Evolutionary conservation across 345 rosid genomes (phyloP).

Genomic region (Lumnitzera littorea): DNA sequence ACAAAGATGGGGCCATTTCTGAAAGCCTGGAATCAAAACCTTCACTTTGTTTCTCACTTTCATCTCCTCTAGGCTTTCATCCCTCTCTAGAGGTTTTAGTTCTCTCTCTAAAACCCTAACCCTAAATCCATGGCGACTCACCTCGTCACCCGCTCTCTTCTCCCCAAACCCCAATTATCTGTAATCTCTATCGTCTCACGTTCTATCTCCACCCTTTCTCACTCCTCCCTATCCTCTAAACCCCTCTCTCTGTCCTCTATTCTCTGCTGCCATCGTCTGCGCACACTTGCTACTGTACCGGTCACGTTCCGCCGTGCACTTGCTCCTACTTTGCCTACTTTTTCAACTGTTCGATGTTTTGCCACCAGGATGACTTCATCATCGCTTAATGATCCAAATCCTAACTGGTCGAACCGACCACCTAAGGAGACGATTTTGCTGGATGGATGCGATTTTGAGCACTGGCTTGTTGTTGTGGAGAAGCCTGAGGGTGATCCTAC

Average conservation of each 20-base stretch:
- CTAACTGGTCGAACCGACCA: conserved; percentile 91
- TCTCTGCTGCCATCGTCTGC: conserved; percentile 12
- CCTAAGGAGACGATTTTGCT: conserved; percentile 88
- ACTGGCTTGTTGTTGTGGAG: conserved; percentile 89
- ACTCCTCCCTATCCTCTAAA: conserved; percentile 11
- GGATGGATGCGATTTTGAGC: conserved; percentile 91
- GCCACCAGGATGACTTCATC: conserved; percentile 47
- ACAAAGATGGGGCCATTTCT: too few relatives aligned
- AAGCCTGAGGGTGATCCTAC: conserved; percentile 57
- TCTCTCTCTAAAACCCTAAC: conserved; percentile 2
- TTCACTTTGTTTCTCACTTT: too few relatives aligned
- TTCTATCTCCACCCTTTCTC: conserved; percentile 8
- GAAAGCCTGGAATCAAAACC: too few relatives aligned
- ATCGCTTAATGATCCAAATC: conserved; percentile 62
- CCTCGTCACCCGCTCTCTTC: conserved; percentile 27
- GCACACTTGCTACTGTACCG: conserved; percentile 15
- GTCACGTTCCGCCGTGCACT: conserved; percentile 9
- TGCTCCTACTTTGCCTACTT: conserved; percentile 6
- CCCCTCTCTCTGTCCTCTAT: conserved; percentile 9
- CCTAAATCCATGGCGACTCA: conserved; percentile 32
- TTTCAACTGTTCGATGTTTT: conserved; percentile 19
- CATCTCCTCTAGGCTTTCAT: too few relatives aligned
- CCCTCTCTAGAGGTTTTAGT: not conserved
- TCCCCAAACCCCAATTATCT: conserved; percentile 23
- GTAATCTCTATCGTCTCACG: conserved; percentile 19